A percentile compares a stretch with the other conserved stretches of the same genome.
phyloP scores from a whole-genome alignment of 1,284 basidiomycete species.

The Pseudozyma sp. region DNA sequence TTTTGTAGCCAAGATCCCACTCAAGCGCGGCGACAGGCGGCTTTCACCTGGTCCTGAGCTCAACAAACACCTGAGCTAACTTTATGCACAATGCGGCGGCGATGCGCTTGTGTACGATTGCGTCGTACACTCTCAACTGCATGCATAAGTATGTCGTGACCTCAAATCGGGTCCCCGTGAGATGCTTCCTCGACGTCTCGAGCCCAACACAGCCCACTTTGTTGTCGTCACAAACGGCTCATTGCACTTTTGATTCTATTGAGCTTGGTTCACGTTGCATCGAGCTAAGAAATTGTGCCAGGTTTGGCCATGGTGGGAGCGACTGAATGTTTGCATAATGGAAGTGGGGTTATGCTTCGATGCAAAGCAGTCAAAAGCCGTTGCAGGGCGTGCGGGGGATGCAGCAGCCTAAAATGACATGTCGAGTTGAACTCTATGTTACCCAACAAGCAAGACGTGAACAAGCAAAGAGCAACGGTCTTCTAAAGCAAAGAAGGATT shows the following conservation, averaged over 20 bases:
- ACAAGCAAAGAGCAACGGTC: neutral
- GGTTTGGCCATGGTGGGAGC: no score
- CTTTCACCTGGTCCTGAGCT: neutral
- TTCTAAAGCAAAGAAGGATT: neutral
- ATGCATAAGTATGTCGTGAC: constrained; percentile 12
- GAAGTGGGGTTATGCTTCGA: no score
- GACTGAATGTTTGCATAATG: no score
- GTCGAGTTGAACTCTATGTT: neutral
- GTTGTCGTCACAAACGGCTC: no score
- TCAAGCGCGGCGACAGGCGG: constrained; percentile 18
- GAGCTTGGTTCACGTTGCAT: no score
- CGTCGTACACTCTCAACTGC: constrained; percentile 9
- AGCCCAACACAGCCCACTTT: constrained; percentile 1
- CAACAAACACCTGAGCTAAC: neutral
- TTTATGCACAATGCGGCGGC: neutral
- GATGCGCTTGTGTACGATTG: constrained; percentile 1
- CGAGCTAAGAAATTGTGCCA: no score
- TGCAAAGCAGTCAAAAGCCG: no score
- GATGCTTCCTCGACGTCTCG: constrained; percentile 33
- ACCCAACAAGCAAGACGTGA: neutral
- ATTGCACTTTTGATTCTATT: no score
- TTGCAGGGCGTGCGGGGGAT: neutral
- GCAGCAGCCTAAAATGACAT: neutral
- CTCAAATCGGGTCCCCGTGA: constrained; percentile 42
- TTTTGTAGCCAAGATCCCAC: no score